A percentile compares a stretch with the other conserved stretches of the same genome.
Conservation (phyloP, 768 basidiomycete species). For the Lactarius trivialis region DNA sequence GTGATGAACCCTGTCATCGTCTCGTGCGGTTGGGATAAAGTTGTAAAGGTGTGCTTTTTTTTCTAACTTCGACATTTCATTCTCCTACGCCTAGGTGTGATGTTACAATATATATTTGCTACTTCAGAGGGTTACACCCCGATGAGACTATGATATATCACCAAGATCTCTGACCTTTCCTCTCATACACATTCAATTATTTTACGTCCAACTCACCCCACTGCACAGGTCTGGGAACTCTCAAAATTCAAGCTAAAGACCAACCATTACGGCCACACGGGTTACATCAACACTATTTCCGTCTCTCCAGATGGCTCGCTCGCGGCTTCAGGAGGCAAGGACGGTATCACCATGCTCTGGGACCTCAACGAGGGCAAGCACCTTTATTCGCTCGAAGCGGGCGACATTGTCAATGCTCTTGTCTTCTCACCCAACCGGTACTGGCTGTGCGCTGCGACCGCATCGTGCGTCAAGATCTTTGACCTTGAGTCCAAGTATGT, state of each 20-base stretch:
- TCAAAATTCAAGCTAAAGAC: conserved; percentile 99
- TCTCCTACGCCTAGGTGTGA: conserved; percentile 28
- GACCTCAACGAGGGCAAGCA: conserved; percentile 99
- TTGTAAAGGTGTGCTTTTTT: conserved; percentile 79
- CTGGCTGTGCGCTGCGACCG: conserved; percentile 99
- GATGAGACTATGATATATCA: conserved; percentile 54
- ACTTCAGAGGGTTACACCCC: conserved; percentile 31
- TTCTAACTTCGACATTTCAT: background rate
- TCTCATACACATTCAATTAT: background rate
- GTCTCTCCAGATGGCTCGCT: conserved; percentile 99
- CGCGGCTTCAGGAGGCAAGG: conserved; percentile 98
- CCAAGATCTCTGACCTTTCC: conserved; percentile 60
- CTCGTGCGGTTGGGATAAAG: conserved; percentile 99
- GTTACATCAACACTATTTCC: conserved; percentile 97
- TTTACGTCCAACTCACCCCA: conserved; percentile 1
- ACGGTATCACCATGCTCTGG: conserved; percentile 99
- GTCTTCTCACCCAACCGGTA: conserved; percentile 99
- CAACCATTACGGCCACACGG: conserved; percentile 99
- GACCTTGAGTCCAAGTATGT: conserved; percentile 98
- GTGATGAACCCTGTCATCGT: conserved; percentile 97
- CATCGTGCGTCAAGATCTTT: conserved; percentile 97
- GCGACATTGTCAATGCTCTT: conserved; percentile 96
- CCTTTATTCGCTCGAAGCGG: conserved; percentile 98
- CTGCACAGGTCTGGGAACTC: conserved; percentile 91
- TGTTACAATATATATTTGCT: conserved; percentile 33